phyloP scores from a whole-genome alignment of 257 asterid genomes.

The Solanum boliviense region DNA sequence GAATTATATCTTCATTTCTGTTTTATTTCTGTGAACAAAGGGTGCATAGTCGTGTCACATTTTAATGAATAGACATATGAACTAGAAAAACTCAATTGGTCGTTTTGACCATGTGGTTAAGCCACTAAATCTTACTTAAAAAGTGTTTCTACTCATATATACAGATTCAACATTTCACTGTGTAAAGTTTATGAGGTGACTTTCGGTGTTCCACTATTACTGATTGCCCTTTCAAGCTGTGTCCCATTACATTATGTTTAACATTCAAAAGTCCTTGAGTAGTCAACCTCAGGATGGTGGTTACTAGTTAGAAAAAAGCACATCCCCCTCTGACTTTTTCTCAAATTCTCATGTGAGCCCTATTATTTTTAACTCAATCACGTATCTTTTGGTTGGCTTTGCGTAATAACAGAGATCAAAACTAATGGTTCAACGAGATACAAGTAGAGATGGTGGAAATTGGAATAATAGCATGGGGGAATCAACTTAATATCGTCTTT shows the following conservation, averaged over 20 bases:
- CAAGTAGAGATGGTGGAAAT: not conserved
- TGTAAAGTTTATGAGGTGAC: conserved; percentile 2
- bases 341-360: not conserved
- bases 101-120: not conserved
- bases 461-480: not conserved
- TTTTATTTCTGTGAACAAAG: not conserved
- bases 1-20: not conserved
- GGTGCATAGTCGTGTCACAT: not conserved
- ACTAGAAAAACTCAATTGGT: not conserved
- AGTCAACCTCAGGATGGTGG: not conserved
- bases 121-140: not conserved
- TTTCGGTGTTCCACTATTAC: conserved; percentile 20
- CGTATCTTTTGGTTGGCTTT: not conserved
- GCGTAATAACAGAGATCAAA: not conserved
- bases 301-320: not conserved
- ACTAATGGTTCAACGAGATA: not conserved
- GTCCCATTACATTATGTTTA: not conserved
- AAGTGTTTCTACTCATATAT: not conserved
- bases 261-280: not conserved
- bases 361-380: not conserved
- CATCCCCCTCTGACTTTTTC: not conserved
- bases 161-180: not conserved
- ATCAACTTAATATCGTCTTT: not conserved
- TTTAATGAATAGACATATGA: not conserved
- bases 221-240: not conserved